Percentiles rank a stretch among this genome's conserved stretches.
These are phyloP conservation scores for Teratosphaeria gauchensis DNA, from an alignment of 2,329 filamentous ascomycete genomes.

Conservation along the genomic window DNA sequence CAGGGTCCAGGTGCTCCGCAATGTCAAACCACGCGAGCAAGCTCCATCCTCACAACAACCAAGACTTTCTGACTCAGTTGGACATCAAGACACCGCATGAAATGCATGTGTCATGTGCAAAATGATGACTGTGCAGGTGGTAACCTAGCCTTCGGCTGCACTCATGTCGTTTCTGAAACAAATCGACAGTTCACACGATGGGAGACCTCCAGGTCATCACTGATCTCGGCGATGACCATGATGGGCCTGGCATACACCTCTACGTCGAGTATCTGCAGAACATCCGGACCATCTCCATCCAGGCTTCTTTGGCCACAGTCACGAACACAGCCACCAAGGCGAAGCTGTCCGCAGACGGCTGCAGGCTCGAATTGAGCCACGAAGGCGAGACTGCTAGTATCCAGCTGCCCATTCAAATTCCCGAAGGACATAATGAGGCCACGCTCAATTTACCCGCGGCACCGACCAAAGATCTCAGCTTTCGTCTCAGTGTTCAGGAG, in stretches of 20 bases:
- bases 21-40: not conserved
- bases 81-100: not conserved
- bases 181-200: not conserved
- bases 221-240: not conserved
- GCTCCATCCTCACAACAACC: not conserved
- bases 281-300: constrained; percentile 50
- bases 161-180: not conserved
- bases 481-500: constrained; percentile 45
- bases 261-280: constrained; percentile 54
- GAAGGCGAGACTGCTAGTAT: constrained; percentile 36
- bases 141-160: not conserved
- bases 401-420: constrained; percentile 37
- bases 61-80: not conserved
- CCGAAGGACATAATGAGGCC: constrained; percentile 27
- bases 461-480: constrained; percentile 41
- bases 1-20: not conserved
- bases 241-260: constrained; percentile 29
- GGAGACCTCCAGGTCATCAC: not conserved
- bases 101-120: not conserved
- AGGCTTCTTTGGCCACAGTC: constrained; percentile 40
- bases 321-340: constrained; percentile 35
- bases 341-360: constrained; percentile 35
- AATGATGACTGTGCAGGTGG: not conserved
- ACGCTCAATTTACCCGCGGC: constrained; percentile 42
- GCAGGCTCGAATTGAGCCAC: constrained; percentile 35